A percentile compares a stretch with the other conserved stretches of the same genome.
These are phyloP conservation scores for Backusella tuberculispora DNA, from an alignment of 192 early-diverging fungal species.

Conservation along the genomic window DNA sequence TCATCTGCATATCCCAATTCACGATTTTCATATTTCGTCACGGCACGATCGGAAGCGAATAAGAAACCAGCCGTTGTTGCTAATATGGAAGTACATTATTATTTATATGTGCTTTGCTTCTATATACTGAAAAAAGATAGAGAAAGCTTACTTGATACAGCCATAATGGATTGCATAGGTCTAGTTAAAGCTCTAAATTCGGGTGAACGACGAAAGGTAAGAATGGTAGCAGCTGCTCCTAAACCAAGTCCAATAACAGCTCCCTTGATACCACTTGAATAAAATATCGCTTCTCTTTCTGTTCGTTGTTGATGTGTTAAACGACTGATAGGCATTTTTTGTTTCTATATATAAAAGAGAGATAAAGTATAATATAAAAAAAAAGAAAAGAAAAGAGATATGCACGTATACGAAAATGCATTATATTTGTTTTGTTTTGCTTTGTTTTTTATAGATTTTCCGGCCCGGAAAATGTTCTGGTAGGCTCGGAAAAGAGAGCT, in stretches of 20 bases:
- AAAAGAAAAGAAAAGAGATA: not conserved
- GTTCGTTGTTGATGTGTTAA: conserved; percentile 36
- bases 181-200: conserved; percentile 35
- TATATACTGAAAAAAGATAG: not conserved
- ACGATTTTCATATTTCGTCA: conserved; percentile 37
- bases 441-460: too few relatives aligned
- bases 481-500: too few relatives aligned
- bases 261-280: conserved; percentile 40
- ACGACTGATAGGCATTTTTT: conserved; percentile 19
- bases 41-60: conserved; percentile 41
- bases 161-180: conserved; percentile 43
- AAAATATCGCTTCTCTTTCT: conserved; percentile 25
- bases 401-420: not conserved
- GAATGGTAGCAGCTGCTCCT: conserved; percentile 38
- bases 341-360: not conserved
- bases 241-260: conserved; percentile 45
- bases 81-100: conserved; percentile 11
- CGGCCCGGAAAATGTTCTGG: too few relatives aligned
- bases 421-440: too few relatives aligned
- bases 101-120: not conserved
- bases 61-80: conserved; percentile 41
- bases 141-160: conserved; percentile 36
- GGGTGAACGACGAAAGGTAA: conserved; percentile 39
- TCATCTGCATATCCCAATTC: conserved; percentile 44
- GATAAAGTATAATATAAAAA: not conserved